Percentiles rank a stretch among this genome's conserved stretches.
Evolutionary conservation across 2,329 filamentous ascomycete species (phyloP).

Genomic region (Botryotinia narcissicola): DNA sequence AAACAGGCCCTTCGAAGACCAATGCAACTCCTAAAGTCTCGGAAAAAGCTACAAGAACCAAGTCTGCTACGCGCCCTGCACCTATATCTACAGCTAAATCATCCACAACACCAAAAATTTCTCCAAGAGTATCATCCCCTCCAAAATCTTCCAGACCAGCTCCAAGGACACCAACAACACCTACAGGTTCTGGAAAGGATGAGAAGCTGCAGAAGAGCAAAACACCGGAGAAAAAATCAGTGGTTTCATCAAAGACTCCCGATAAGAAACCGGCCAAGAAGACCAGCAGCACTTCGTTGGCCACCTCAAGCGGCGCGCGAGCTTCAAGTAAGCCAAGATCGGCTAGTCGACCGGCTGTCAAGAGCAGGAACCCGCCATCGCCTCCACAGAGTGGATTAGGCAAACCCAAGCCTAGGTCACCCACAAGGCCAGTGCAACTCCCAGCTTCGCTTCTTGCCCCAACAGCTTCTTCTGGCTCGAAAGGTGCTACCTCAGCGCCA

Average conservation of each 20-base stretch:
- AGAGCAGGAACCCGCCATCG: conserved; percentile 33
- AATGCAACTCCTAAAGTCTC: not conserved
- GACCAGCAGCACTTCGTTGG: conserved; percentile 25
- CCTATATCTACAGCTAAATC: conserved; percentile 16
- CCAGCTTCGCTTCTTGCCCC: conserved; percentile 67
- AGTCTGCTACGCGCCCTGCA: conserved; percentile 11
- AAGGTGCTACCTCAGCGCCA: conserved; percentile 45
- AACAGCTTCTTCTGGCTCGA: conserved; percentile 67
- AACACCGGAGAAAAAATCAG: conserved; percentile 26
- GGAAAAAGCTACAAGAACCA: conserved; percentile 8
- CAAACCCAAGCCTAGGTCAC: conserved; percentile 64
- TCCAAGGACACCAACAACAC: conserved; percentile 20
- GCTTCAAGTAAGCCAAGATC: conserved; percentile 31
- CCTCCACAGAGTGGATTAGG: conserved; percentile 42
- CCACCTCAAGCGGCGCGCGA: conserved; percentile 26
- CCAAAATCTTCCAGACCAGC: conserved; percentile 25
- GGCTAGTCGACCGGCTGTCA: conserved; percentile 25
- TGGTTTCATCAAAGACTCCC: conserved; percentile 35
- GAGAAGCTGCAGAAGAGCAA: conserved; percentile 24
- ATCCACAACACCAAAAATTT: conserved; percentile 6
- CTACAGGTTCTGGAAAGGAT: not conserved
- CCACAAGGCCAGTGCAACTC: conserved; percentile 65
- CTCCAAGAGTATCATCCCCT: conserved; percentile 21
- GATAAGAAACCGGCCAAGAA: conserved; percentile 30
- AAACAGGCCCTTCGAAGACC: conserved; percentile 7